Evolutionary conservation across 179 eudicot species (phyloP).

Genomic region (Heliamphora pulchella): DNA sequence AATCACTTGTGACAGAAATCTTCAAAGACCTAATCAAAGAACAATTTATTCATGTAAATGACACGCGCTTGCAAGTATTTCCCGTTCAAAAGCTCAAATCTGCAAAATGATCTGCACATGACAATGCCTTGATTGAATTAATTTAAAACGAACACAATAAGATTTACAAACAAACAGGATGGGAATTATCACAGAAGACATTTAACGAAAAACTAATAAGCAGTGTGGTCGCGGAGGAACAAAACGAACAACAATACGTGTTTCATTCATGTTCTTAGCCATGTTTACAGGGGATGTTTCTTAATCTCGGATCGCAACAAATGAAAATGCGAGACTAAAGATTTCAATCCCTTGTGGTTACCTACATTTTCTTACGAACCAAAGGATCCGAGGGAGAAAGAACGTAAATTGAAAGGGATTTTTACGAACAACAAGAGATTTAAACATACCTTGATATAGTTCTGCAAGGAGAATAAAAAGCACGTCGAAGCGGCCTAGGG

Average conservation of each 20-base stretch:
- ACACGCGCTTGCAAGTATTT: background rate
- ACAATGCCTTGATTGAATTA: background rate
- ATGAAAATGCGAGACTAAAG: background rate
- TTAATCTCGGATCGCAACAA: background rate
- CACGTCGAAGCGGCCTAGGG: background rate
- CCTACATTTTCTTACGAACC: background rate
- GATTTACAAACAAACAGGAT: background rate
- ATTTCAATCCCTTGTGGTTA: background rate
- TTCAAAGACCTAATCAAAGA: background rate
- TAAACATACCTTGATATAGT: constrained; percentile 1
- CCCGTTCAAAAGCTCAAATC: background rate
- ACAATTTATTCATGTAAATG: background rate
- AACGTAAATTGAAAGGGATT: background rate
- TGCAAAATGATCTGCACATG: constrained; percentile 5
- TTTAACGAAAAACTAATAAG: background rate
- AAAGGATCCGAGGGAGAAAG: background rate
- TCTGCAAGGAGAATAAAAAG: background rate
- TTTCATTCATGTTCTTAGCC: background rate
- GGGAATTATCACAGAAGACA: background rate
- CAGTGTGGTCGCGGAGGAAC: background rate
- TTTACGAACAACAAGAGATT: background rate
- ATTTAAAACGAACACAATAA: background rate
- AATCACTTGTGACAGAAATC: background rate
- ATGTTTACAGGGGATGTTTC: background rate
- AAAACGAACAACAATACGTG: background rate